Evolutionary conservation across 192 early-diverging fungal species (phyloP), one percentile per base, ranked within the genome.

Genomic region (Umbelopsis sp.): DNA sequence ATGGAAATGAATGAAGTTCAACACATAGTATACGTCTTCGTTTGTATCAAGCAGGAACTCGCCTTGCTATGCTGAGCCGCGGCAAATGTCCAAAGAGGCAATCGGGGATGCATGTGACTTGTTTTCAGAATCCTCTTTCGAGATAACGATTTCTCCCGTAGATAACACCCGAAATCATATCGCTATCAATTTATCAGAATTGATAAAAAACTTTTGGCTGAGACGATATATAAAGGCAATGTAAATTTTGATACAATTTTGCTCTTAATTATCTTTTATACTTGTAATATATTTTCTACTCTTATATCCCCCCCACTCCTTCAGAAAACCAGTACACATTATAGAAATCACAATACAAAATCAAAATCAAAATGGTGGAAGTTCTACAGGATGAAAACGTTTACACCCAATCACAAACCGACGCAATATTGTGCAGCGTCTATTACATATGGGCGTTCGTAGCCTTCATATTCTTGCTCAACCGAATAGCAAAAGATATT

Each of bases 101-200:
- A 62, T 34, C 31, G 24, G 31, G n/a, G 56, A 62, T 62, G 56
- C 56, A 62, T 62, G 56, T 62, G 56, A 62, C 56, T 34, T 62
- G 32, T 11, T 20, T 41, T 29, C 4, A 20, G 12, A 26, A 14
- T 17, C 29, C 29, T 34, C 29, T 34, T 62, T 14, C 56, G 17
- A 34, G 56, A 62, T 62, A 62, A 34, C 56, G 56, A 62, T 62
- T 29, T 62, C 56, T 34, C 56, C 56, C 56, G 56, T 62, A 62
- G 56, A 62, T 62, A 62, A 62, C 56, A 26, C 31, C 52, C 52
- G 52, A 26, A 53, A 53, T 53, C 52, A 53, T 53, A 53, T 62
- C 56, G 26, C 26, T 62, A 62, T 62, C 56, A 62, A n/a, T n/a
- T 32, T 62, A 62, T 62, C 56, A 34, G 56, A 31, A 62, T 62